A percentile compares a stretch with the other conserved stretches of the same genome.
These are phyloP conservation scores for Colletotrichum liaoningense DNA, from an alignment of 2,329 filamentous ascomycete genomes.

Conservation along the genomic window DNA sequence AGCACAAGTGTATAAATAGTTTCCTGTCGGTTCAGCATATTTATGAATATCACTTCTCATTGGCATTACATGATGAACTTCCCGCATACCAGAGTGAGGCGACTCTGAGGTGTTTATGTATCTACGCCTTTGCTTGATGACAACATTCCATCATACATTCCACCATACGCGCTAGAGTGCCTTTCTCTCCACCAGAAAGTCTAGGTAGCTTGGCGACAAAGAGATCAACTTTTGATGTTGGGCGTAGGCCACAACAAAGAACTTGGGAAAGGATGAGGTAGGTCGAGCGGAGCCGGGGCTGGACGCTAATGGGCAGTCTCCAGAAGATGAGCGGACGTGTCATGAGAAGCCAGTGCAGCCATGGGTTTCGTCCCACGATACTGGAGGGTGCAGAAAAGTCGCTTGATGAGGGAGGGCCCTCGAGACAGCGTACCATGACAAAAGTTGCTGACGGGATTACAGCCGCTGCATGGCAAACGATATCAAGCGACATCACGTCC, in stretches of 20 bases:
- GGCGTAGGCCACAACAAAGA: constrained; percentile 5
- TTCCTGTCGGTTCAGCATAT: constrained; percentile 21
- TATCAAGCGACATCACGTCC: neutral
- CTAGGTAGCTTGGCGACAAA: neutral
- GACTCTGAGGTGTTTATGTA: neutral
- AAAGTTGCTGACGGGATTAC: neutral
- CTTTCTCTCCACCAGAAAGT: neutral
- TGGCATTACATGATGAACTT: neutral
- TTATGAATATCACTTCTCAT: constrained; percentile 34
- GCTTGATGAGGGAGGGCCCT: too few relatives aligned
- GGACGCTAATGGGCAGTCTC: neutral
- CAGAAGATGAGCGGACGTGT: constrained; percentile 2
- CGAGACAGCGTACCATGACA: neutral
- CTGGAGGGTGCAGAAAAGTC: neutral
- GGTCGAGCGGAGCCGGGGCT: neutral
- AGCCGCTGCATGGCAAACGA: neutral
- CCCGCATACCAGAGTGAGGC: neutral
- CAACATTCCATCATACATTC: neutral
- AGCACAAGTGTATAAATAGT: constrained; percentile 33
- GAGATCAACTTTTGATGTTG: neutral
- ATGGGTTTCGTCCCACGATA: neutral
- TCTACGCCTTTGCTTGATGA: neutral
- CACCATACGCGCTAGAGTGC: neutral
- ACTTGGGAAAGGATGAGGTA: neutral
- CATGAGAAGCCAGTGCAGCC: neutral